Conservation (phyloP, 208 protist species). For the Acanthamoeba lenticulata region DNA sequence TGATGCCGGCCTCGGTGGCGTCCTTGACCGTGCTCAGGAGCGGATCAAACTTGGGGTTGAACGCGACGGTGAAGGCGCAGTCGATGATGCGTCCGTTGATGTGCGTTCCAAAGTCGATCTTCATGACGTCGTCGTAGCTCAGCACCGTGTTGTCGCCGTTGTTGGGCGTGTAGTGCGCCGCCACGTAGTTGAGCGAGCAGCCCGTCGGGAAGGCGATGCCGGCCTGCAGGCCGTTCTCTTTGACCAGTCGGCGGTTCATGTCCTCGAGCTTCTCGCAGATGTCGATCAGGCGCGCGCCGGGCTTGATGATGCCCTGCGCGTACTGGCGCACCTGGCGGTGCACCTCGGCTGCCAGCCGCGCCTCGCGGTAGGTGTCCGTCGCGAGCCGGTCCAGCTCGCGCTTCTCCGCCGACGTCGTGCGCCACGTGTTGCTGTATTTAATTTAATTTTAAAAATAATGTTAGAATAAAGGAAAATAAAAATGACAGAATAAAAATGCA, state of each 20-base stretch:
- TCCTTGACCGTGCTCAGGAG: conserved; percentile 96
- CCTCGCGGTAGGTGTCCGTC: conserved; percentile 88
- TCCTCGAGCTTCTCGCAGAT: conserved; percentile 75
- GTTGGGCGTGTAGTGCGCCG: conserved; percentile 98
- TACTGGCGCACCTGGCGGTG: conserved; percentile 78
- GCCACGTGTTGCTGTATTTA: conserved; percentile 88
- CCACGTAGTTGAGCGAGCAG: conserved; percentile 96
- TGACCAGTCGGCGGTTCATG: conserved; percentile 63
- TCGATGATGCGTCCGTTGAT: conserved; percentile 98
- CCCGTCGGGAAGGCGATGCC: conserved; percentile 87
- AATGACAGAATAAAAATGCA: too few species aligned
- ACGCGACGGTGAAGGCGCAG: conserved; percentile 97
- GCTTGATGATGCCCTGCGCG: conserved; percentile 63
- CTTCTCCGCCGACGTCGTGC: conserved; percentile 93
- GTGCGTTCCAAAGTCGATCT: conserved; percentile 99
- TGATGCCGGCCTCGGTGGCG: conserved; percentile 98
- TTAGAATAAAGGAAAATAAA: neutral
- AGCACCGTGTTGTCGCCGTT: conserved; percentile 95
- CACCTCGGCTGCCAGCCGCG: conserved; percentile 83
- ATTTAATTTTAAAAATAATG: neutral
- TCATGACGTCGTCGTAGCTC: conserved; percentile 96
- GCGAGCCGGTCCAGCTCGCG: conserved; percentile 90
- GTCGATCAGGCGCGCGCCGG: conserved; percentile 80
- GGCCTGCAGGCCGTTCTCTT: conserved; percentile 65
- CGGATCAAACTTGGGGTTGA: conserved; percentile 96